Evolutionary conservation across 495 filamentous ascomycete species (phyloP).

Genomic region (Aspergillus olivimuriae): DNA sequence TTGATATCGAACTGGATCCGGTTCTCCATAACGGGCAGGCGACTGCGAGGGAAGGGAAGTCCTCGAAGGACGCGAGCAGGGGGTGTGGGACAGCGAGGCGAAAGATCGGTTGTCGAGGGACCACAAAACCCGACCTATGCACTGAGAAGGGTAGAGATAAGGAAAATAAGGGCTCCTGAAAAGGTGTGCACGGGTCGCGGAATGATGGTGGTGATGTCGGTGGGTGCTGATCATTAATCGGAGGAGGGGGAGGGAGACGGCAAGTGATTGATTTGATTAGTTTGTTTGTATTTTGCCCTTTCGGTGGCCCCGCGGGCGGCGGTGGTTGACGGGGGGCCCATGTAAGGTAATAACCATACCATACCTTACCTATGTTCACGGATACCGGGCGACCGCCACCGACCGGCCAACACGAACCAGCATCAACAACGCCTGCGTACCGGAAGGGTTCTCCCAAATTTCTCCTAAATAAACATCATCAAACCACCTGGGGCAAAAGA

Average conservation of each 20-base stretch:
- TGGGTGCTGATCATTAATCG: not conserved
- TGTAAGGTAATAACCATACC: not conserved
- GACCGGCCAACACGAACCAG: not conserved
- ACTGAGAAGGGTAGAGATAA: too few relatives aligned
- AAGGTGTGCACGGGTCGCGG: too few relatives aligned
- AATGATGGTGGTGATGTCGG: not conserved
- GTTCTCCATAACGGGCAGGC: slow-evolving; percentile 60
- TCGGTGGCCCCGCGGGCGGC: slow-evolving; percentile 4
- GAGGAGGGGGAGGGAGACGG: slow-evolving; percentile 4
- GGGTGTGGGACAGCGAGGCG: slow-evolving; percentile 5
- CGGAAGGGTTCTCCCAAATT: too few relatives aligned
- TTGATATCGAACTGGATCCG: slow-evolving; percentile 86
- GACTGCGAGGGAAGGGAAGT: slow-evolving; percentile 9
- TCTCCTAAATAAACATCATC: too few relatives aligned
- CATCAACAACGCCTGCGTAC: not conserved
- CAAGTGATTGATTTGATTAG: too few relatives aligned
- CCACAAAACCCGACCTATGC: too few relatives aligned
- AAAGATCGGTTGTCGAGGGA: not conserved
- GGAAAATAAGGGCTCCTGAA: too few relatives aligned
- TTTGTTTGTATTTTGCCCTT: slow-evolving; percentile 29
- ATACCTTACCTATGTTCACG: not conserved
- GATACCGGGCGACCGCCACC: too few relatives aligned
- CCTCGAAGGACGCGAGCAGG: slow-evolving; percentile 9
- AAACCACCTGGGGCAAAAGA: too few relatives aligned
- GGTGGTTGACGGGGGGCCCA: not conserved